A percentile compares a stretch with the other conserved stretches of the same genome.
Conservation (phyloP, 2,329 filamentous ascomycete genomes). For the Sodiomyces alkalinus region DNA sequence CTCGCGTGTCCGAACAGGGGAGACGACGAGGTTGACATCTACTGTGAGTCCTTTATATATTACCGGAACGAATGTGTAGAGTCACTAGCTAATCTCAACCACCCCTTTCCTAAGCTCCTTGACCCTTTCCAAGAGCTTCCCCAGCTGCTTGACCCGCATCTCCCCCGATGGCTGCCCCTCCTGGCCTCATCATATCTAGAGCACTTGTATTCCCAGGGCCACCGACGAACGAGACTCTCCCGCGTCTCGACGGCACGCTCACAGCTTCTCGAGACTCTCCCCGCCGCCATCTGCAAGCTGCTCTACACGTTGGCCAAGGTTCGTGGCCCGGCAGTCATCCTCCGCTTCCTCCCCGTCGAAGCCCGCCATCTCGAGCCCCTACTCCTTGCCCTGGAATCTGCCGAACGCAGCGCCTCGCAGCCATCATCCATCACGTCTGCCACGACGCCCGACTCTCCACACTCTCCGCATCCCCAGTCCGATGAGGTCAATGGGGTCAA, state of each 20-base stretch:
- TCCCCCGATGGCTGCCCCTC: slow-evolving; percentile 59
- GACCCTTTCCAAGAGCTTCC: slow-evolving; percentile 93
- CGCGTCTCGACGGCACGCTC: slow-evolving; percentile 15
- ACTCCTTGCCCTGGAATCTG: slow-evolving; percentile 55
- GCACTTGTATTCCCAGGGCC: slow-evolving; percentile 35
- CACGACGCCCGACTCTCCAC: neutral
- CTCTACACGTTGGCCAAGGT: slow-evolving; percentile 92
- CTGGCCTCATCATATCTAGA: slow-evolving; percentile 65
- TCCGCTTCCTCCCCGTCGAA: slow-evolving; percentile 83
- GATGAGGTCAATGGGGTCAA: no score
- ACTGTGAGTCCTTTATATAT: slow-evolving; percentile 17
- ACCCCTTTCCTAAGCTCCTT: slow-evolving; percentile 40
- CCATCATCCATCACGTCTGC: slow-evolving; percentile 1
- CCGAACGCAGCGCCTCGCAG: slow-evolving; percentile 17
- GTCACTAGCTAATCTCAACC: slow-evolving; percentile 5
- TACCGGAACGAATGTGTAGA: no score
- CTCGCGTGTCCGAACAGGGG: slow-evolving; percentile 31
- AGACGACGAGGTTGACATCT: slow-evolving; percentile 31
- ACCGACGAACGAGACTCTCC: slow-evolving; percentile 11
- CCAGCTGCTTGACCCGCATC: slow-evolving; percentile 75
- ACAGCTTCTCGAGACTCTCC: slow-evolving; percentile 37
- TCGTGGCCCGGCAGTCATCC: slow-evolving; percentile 81
- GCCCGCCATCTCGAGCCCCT: slow-evolving; percentile 71
- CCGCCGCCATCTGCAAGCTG: slow-evolving; percentile 60
- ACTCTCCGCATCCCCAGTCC: no score